Conservation (phyloP, 2,329 filamentous ascomycete genomes). For the Graphiopsis chlorocephala region DNA sequence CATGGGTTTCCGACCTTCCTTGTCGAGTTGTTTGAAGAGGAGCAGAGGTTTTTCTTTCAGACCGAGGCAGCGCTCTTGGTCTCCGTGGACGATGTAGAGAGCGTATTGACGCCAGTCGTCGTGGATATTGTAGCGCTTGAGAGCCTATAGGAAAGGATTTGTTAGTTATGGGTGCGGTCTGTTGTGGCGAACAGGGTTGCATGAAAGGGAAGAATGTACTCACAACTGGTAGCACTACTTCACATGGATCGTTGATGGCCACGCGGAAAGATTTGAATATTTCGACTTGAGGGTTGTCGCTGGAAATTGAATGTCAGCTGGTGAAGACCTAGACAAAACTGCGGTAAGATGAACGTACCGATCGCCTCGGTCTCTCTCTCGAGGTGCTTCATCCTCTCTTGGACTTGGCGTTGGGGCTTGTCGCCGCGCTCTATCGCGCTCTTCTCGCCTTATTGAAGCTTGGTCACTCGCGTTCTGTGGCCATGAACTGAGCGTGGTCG, state of each 20-base stretch:
- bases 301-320: background rate
- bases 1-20: slow-evolving; percentile 97
- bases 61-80: slow-evolving; percentile 89
- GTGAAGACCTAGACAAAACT: background rate
- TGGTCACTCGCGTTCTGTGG: slow-evolving; percentile 19
- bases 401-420: slow-evolving; percentile 32
- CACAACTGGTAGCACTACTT: slow-evolving; percentile 85
- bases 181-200: background rate
- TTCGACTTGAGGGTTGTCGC: slow-evolving; percentile 64
- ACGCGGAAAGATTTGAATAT: slow-evolving; percentile 99
- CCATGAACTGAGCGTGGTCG: slow-evolving; percentile 22
- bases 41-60: slow-evolving; percentile 92
- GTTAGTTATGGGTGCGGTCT: background rate
- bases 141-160: slow-evolving; percentile 48
- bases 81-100: slow-evolving; percentile 97
- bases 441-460: slow-evolving; percentile 20
- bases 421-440: slow-evolving; percentile 24
- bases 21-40: slow-evolving; percentile 94
- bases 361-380: slow-evolving; percentile 22
- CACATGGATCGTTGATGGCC: slow-evolving; percentile 95
- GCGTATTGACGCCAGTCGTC: slow-evolving; percentile 97
- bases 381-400: slow-evolving; percentile 28
- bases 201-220: slow-evolving; percentile 16
- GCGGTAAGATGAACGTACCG: slow-evolving; percentile 19
- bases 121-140: slow-evolving; percentile 98